A percentile compares a stretch with the other conserved stretches of the same genome.
Evolutionary conservation across 2,329 filamentous ascomycete genomes (phyloP).

Genomic region (Colletotrichum tropicicola): DNA sequence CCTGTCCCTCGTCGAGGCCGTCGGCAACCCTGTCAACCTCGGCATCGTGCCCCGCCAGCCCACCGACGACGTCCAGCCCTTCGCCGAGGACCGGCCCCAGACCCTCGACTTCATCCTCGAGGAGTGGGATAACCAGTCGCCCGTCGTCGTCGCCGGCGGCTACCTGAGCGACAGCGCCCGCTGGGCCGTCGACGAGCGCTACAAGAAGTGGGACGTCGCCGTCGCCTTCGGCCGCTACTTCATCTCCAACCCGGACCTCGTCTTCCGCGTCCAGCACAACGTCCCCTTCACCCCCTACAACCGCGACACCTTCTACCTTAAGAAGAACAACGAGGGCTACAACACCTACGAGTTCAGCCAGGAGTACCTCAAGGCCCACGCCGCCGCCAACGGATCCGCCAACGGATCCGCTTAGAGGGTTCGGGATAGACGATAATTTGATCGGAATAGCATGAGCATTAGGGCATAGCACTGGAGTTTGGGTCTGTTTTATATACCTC

Average conservation of each 20-base stretch:
- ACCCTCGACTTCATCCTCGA: constrained; percentile 41
- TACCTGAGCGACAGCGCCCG: constrained; percentile 35
- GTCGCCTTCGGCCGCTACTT: constrained; percentile 49
- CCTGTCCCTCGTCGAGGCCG: constrained; percentile 46
- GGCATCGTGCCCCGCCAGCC: constrained; percentile 28
- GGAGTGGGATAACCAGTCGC: constrained; percentile 37
- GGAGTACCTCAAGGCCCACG: constrained; percentile 25
- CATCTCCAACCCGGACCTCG: constrained; percentile 51
- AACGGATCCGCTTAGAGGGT: constrained; percentile 4
- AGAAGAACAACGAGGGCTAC: constrained; percentile 36
- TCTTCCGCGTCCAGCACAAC: constrained; percentile 47
- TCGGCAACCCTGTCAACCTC: constrained; percentile 35
- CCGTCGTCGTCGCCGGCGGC: constrained; percentile 41
- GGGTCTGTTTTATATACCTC: background rate
- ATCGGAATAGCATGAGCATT: background rate
- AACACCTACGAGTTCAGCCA: constrained; percentile 41
- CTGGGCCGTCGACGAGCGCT: constrained; percentile 37
- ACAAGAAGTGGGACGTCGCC: constrained; percentile 33
- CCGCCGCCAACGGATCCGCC: background rate
- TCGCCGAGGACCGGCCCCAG: constrained; percentile 28
- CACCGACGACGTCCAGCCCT: constrained; percentile 30
- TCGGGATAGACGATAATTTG: background rate
- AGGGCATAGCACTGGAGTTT: constrained; percentile 20
- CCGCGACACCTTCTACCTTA: constrained; percentile 49
- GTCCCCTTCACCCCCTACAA: constrained; percentile 48